Evolutionary conservation across 1,139 yeast species (phyloP).

Genomic region (Saccharomyces hybrid): DNA sequence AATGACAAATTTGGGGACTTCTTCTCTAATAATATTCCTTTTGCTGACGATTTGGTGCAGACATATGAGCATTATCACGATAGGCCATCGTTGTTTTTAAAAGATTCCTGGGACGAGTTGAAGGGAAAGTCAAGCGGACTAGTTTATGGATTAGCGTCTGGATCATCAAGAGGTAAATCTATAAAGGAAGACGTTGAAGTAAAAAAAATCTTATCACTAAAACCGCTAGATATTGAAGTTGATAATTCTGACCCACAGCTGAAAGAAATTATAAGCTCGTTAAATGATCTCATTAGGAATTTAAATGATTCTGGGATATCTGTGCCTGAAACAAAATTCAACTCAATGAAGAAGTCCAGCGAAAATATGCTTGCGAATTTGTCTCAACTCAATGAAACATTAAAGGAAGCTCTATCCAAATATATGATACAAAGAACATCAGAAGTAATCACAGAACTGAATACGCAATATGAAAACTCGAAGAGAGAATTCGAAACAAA

Average conservation of each 20-base stretch:
- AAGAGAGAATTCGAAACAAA: constrained; percentile 34
- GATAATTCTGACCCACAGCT: constrained; percentile 26
- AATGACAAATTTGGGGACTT: constrained; percentile 40
- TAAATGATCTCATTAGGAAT: constrained; percentile 32
- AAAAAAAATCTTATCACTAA: constrained; percentile 17
- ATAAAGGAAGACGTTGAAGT: constrained; percentile 1
- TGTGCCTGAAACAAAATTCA: constrained; percentile 1
- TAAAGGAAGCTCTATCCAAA: constrained; percentile 5
- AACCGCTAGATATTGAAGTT: constrained; percentile 28
- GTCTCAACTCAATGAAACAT: constrained; percentile 1
- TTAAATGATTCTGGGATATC: constrained; percentile 28
- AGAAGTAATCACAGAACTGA: constrained; percentile 18
- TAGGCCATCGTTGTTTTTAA: constrained; percentile 14
- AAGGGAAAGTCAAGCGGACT: constrained; percentile 55
- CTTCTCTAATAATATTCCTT: constrained; percentile 55
- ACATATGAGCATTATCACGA: constrained; percentile 40
- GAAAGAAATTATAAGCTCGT: constrained; percentile 29
- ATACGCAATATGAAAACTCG: constrained; percentile 17
- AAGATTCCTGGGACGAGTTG: constrained; percentile 36
- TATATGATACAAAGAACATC: constrained; percentile 17
- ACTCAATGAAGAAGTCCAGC: background rate
- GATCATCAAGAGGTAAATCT: constrained; percentile 16
- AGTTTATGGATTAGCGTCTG: constrained; percentile 48
- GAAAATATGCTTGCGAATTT: background rate
- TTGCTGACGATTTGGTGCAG: constrained; percentile 47